Base-by-base conservation (phyloP, 306 rosid species). In the Pterocarpus santalinus region DNA sequence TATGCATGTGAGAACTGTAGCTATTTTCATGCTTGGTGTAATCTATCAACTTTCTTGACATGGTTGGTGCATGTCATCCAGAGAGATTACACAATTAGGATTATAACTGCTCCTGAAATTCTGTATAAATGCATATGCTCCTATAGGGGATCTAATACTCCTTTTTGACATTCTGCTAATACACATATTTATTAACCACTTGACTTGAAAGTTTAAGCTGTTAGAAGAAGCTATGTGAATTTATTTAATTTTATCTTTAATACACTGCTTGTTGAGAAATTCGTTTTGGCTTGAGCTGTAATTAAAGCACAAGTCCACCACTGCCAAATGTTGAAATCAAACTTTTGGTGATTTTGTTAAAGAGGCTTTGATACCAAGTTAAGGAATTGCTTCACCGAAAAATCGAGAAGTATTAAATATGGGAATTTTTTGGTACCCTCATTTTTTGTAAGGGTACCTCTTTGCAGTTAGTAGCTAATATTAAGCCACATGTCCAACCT, bases 1-100 rank as follows among this genome's bases (percentile, higher is more conserved):
- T 80, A 49, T 71, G 71, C 69, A 55, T 11, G 36, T 32, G 12
- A 69, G 65, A 84, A 62, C 36, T 51, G 70, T 69, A 44, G 69
- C 9, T 75, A 35, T 62, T 57, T 57, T 22, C 28, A 22, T 22
- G 28, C 28, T 22, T 22, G 28, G 28, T 22, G 28, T 22, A 22
- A 22, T 22, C 28, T 22, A 22, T 22, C 28, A 22, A 22, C 28
- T 22, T 22, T 22, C 28, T 22, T 22, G 28, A 22, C 28, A 22
- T 22, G 28, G 28, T 22, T 22, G 1, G 28, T 22, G 28, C 28
- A 22, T 22, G 28, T 22, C 28, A 22, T 22, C 28, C 28, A 22
- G 28, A 22, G 28, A 22, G 28, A 22, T 22, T 22, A 22, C 28
- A 22, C 28, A 1, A 22, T 22, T 22, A 22, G 28, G 28, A 22